These are phyloP conservation scores for Vitrella brassicaformis DNA, from an alignment of 73 alveolate genomes.

Conservation along the genomic window DNA sequence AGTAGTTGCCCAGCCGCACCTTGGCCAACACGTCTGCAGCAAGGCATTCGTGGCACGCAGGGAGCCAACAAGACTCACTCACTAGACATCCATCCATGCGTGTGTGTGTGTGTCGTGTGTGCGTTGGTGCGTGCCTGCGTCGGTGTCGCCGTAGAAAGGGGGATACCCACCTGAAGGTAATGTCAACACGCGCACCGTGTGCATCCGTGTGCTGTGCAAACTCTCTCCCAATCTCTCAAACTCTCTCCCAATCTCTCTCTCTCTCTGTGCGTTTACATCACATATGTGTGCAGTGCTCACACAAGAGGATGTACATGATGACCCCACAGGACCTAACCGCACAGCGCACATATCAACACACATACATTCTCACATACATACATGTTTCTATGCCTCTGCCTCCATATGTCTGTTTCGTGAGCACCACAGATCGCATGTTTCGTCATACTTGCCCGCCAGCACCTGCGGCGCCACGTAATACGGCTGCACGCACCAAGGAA, in stretches of 20 bases:
- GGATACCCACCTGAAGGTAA: conserved; percentile 67
- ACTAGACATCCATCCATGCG: too few relatives aligned
- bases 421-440: conserved; percentile 63
- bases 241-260: background rate
- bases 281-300: background rate
- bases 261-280: background rate
- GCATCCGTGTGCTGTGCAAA: background rate
- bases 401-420: too few relatives aligned
- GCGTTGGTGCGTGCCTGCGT: conserved; percentile 10
- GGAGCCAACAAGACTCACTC: too few relatives aligned
- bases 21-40: conserved; percentile 9
- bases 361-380: too few relatives aligned
- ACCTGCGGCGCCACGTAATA: too few relatives aligned
- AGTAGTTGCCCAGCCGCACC: conserved; percentile 9
- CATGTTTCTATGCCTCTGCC: too few relatives aligned
- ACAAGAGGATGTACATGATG: conserved; percentile 48
- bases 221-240: background rate
- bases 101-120: too few relatives aligned
- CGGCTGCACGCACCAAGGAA: too few relatives aligned
- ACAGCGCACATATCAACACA: too few relatives aligned
- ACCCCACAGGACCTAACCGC: too few relatives aligned
- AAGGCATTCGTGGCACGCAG: background rate
- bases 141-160: conserved; percentile 57
- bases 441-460: conserved; percentile 50
- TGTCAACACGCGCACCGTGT: too few relatives aligned